Evolutionary conservation across 208 protist species (phyloP).

Genomic region (Trypanosoma lewisi): DNA sequence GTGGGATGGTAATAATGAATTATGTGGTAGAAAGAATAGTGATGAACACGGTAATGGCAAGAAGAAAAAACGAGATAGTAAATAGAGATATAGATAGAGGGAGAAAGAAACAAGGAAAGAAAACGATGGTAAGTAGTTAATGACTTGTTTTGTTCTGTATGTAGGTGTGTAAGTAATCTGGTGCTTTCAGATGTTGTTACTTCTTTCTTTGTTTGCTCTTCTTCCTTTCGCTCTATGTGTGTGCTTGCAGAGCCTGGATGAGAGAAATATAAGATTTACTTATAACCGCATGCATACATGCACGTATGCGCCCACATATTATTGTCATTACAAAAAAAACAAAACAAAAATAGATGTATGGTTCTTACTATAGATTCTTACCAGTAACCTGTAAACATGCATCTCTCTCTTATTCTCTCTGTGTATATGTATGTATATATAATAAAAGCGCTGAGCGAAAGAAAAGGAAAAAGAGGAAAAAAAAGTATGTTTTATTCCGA

Average conservation of each 20-base stretch:
- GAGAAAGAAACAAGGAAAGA: constrained; percentile 1
- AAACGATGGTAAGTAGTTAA: neutral
- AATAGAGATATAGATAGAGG: neutral
- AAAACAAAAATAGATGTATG: too few species aligned
- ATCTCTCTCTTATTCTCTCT: too few species aligned
- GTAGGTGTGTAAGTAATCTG: too few species aligned
- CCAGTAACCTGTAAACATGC: too few species aligned
- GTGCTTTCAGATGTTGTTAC: too few species aligned
- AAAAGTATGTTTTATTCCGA: too few species aligned
- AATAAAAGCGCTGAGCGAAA: too few species aligned
- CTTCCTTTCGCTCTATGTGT: neutral
- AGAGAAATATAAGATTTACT: too few species aligned
- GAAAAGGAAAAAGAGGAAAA: too few species aligned
- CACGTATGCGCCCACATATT: neutral
- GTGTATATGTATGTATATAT: too few species aligned
- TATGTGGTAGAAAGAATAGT: neutral
- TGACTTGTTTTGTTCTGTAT: constrained; percentile 6
- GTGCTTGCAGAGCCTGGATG: neutral
- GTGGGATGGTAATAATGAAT: neutral
- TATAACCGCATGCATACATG: neutral
- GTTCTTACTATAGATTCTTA: too few species aligned
- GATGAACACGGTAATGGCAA: neutral
- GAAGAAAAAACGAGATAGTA: neutral
- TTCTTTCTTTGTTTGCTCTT: neutral
- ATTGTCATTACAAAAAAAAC: neutral